phyloP scores from a whole-genome alignment of 768 basidiomycete genomes.

The Auriscalpium microsporum region DNA sequence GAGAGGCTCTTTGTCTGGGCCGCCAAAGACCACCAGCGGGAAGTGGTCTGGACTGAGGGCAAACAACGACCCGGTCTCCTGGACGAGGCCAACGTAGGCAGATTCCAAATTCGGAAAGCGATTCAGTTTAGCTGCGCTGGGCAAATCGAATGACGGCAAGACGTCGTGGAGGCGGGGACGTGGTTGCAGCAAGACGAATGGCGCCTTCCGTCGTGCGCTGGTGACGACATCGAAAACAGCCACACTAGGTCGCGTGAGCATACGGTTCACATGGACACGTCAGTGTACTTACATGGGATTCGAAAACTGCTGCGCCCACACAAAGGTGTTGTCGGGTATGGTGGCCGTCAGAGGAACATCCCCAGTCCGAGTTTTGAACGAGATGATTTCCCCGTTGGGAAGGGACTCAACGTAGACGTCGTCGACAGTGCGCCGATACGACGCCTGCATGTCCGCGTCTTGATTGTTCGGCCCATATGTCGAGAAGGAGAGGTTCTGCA shows the following conservation, averaged over 20 bases:
- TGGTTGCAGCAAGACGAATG: constrained; percentile 85
- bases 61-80: constrained; percentile 65
- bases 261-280: not conserved
- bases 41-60: constrained; percentile 78
- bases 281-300: constrained; percentile 53
- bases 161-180: constrained; percentile 68
- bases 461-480: constrained; percentile 90
- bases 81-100: constrained; percentile 77
- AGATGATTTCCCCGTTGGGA: constrained; percentile 70
- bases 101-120: constrained; percentile 46
- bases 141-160: constrained; percentile 39
- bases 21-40: constrained; percentile 73
- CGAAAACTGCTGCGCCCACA: constrained; percentile 55
- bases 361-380: constrained; percentile 44
- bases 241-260: constrained; percentile 41
- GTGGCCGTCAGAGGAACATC: constrained; percentile 23
- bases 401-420: constrained; percentile 73
- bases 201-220: constrained; percentile 38
- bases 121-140: constrained; percentile 24
- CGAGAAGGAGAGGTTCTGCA: constrained; percentile 85
- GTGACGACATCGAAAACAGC: constrained; percentile 72
- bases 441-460: constrained; percentile 61
- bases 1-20: constrained; percentile 23
- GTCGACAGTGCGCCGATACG: constrained; percentile 73
- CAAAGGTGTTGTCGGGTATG: constrained; percentile 28